Evolutionary conservation across 2,329 filamentous ascomycete species (phyloP), one percentile per base, ranked within the genome.

Genomic region (Xylariaceae sp.): DNA sequence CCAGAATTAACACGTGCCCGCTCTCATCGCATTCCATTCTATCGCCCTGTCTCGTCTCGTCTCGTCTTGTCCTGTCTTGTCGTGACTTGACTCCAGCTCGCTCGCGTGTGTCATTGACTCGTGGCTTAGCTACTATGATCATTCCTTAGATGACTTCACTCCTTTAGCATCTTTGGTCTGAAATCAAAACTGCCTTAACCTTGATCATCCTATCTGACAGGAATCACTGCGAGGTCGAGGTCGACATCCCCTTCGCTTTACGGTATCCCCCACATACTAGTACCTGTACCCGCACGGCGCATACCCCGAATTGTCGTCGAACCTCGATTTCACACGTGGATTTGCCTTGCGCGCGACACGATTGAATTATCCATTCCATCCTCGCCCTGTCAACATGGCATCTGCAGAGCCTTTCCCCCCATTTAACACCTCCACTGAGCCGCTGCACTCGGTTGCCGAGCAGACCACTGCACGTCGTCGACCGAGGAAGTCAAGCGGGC

Each of bases 351-450:
- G n/a, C n/a, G 28, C 7, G 7, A 26, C 44, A 9, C 34, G 21
- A 8, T 16, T 40, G 44, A 53, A 36, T 48, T 21, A 12, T 8
- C 26, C 11, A 31, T 31, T 46, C 43, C 28, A 9, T 51, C 28
- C 39, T n/a, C n/a, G 40, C 37, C 40, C 29, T 12, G 48, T 62
- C 63, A 72, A 28, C 66, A 82, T 82, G 79, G 72, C 79, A 36
- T 72, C 69, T 54, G 71, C 77, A 59, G 82, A 86, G 71, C 83
- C 83, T 17, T 86, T 86, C 60, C 83, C 83, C 53, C 74, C 80
- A 34, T 76, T 86, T 64, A 82, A 78, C 71, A 76, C 78, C 46
- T 75, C 79, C 47, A 77, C 77, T 60, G 79, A 83, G 62, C 79
- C 82, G 66, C 70, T 80, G 63, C 76, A 77, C 67, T 74, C 75